Evolutionary conservation across 2,329 filamentous ascomycete genomes (phyloP).

Genomic region (Sphaceloma murrayae): DNA sequence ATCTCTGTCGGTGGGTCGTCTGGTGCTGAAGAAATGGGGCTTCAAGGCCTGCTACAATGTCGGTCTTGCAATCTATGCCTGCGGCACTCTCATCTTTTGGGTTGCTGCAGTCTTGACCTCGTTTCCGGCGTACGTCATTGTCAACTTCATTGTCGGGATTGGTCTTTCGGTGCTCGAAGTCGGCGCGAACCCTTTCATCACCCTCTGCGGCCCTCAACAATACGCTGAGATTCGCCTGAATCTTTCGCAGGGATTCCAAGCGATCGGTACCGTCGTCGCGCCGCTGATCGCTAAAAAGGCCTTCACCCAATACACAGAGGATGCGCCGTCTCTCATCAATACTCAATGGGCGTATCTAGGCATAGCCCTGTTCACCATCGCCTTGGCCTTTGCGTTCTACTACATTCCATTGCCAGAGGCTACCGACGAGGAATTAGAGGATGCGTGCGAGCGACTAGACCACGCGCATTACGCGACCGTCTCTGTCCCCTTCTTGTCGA

Average conservation of each 20-base stretch:
- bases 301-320: constrained; percentile 41
- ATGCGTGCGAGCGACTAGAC: constrained; percentile 43
- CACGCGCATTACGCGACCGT: constrained; percentile 41
- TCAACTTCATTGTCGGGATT: constrained; percentile 53
- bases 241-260: constrained; percentile 52
- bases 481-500: not conserved
- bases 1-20: constrained; percentile 55
- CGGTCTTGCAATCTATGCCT: constrained; percentile 53
- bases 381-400: constrained; percentile 50
- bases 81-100: constrained; percentile 54
- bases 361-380: constrained; percentile 51
- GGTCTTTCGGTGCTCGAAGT: constrained; percentile 53
- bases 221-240: constrained; percentile 53
- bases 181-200: constrained; percentile 53
- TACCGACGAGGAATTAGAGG: constrained; percentile 50
- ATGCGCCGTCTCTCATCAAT: constrained; percentile 46
- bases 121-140: constrained; percentile 50
- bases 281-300: constrained; percentile 51
- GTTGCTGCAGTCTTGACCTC: constrained; percentile 54
- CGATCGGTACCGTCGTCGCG: constrained; percentile 50
- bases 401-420: constrained; percentile 55
- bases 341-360: constrained; percentile 58
- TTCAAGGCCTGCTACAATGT: constrained; percentile 55
- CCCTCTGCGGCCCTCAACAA: constrained; percentile 51
- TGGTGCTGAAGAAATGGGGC: constrained; percentile 49